Conservation (phyloP, 2,329 filamentous ascomycete species). For the Seiridium unicorne region DNA sequence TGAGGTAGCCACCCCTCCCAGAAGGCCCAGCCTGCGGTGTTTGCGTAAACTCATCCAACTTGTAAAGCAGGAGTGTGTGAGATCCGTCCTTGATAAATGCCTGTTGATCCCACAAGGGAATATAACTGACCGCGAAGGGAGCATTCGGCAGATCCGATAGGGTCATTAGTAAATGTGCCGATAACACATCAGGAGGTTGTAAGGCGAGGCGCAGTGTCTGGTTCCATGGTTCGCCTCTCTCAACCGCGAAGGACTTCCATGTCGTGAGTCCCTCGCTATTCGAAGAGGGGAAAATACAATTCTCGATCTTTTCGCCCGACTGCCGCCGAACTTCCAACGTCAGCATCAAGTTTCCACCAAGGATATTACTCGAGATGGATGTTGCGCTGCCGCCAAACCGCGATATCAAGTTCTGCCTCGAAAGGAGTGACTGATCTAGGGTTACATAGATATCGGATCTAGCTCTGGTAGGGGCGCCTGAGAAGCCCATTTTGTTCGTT, state of each 20-base stretch:
- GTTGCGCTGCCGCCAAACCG: slow-evolving; percentile 72
- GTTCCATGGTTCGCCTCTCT: slow-evolving; percentile 81
- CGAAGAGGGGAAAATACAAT: slow-evolving; percentile 83
- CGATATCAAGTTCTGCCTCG: slow-evolving; percentile 69
- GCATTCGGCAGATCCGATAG: slow-evolving; percentile 82
- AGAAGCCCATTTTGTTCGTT: slow-evolving; percentile 89
- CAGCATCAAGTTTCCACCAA: slow-evolving; percentile 77
- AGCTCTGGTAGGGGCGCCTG: slow-evolving; percentile 82
- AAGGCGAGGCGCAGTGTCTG: slow-evolving; percentile 83
- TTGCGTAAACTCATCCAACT: slow-evolving; percentile 87
- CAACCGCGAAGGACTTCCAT: slow-evolving; percentile 82
- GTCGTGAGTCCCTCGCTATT: slow-evolving; percentile 77
- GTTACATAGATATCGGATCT: slow-evolving; percentile 96
- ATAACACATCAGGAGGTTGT: slow-evolving; percentile 74
- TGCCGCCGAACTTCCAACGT: slow-evolving; percentile 83
- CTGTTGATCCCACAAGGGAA: slow-evolving; percentile 89
- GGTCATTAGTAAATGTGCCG: slow-evolving; percentile 85
- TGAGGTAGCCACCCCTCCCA: slow-evolving; percentile 84
- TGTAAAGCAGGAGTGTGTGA: slow-evolving; percentile 81
- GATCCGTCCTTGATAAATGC: slow-evolving; percentile 86
- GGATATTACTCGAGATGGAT: slow-evolving; percentile 59
- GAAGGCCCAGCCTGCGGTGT: slow-evolving; percentile 57
- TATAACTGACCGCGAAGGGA: slow-evolving; percentile 87
- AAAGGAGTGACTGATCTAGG: slow-evolving; percentile 74
- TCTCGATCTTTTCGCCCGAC: slow-evolving; percentile 78